A percentile compares a stretch with the other conserved stretches of the same genome.
Evolutionary conservation across 129 eudicot species (phyloP).

Genomic region (Centella asiatica): DNA sequence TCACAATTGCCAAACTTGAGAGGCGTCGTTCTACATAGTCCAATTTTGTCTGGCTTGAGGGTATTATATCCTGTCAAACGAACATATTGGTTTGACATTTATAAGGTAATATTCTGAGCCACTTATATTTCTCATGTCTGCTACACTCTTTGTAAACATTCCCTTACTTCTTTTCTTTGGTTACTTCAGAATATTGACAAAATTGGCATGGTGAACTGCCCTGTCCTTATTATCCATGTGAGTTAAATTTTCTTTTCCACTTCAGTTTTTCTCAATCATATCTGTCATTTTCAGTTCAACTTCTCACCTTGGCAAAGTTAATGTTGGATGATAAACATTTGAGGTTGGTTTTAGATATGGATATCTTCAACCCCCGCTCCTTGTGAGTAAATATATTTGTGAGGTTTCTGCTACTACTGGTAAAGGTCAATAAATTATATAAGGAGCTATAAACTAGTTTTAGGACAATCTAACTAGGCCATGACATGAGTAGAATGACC

Average conservation of each 20-base stretch:
- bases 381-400: no score
- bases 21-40: constrained; percentile 93
- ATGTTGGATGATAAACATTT: no score
- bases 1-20: constrained; percentile 74
- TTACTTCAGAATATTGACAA: constrained; percentile 72
- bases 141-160: background rate
- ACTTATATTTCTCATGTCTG: background rate
- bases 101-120: constrained; percentile 47
- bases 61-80: constrained; percentile 79
- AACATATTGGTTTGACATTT: constrained; percentile 90
- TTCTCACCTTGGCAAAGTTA: no score
- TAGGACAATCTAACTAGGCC: no score
- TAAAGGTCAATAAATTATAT: no score
- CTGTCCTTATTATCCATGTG: constrained; percentile 78
- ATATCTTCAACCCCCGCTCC: no score
- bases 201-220: constrained; percentile 63
- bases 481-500: no score
- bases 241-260: constrained; percentile 15
- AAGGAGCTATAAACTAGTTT: no score
- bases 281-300: no score
- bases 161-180: constrained; percentile 6
- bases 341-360: no score
- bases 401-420: no score
- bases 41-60: constrained; percentile 78
- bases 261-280: background rate